Evolutionary conservation across 768 basidiomycete species (phyloP).

Genomic region (Kwoniella europaea): DNA sequence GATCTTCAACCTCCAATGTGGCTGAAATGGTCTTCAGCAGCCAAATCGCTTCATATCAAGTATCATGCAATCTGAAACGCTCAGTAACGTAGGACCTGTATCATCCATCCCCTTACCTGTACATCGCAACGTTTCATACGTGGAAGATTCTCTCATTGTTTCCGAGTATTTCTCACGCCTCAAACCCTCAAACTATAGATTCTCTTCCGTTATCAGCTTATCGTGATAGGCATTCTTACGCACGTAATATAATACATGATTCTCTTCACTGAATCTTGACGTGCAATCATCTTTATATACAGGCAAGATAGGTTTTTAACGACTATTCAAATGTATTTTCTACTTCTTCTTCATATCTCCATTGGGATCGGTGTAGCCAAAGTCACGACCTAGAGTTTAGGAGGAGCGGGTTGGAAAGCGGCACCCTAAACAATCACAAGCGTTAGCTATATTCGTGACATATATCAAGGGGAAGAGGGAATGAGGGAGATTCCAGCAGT

Average conservation of each 20-base stretch:
- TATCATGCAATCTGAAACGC: neutral
- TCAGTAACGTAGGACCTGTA: neutral
- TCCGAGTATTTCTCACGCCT: neutral
- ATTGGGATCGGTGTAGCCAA: neutral
- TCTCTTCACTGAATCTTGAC: neutral
- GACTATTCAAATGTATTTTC: neutral
- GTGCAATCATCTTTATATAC: neutral
- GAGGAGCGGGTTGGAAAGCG: constrained; percentile 48
- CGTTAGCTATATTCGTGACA: constrained; percentile 10
- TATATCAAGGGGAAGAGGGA: neutral
- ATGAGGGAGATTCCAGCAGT: neutral
- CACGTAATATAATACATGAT: neutral
- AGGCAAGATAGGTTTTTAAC: neutral
- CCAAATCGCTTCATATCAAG: neutral
- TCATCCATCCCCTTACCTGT: neutral
- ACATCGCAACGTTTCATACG: neutral
- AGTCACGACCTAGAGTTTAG: constrained; percentile 38
- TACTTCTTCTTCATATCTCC: neutral
- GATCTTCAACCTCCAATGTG: no score
- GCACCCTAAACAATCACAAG: constrained; percentile 28
- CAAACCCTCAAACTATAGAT: neutral
- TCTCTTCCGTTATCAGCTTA: no score
- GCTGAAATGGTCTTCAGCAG: neutral
- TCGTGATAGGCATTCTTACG: neutral
- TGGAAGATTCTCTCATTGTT: neutral